These are phyloP conservation scores for Plasmodium ovale DNA, from an alignment of 169 alveolate genomes.

Conservation along the genomic window DNA sequence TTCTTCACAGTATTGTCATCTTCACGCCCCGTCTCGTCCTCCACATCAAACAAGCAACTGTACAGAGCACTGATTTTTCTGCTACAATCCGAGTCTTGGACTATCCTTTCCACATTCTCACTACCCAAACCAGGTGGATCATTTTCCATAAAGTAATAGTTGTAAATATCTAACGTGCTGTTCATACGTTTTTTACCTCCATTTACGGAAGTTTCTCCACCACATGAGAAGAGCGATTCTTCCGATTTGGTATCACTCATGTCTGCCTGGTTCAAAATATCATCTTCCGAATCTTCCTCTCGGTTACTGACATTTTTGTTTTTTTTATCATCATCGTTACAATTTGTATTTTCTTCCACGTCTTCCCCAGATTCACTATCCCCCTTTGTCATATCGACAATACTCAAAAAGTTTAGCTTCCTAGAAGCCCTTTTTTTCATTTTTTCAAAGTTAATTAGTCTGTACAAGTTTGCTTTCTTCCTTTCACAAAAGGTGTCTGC, in stretches of 20 bases:
- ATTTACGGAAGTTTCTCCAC: neutral
- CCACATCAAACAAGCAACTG: neutral
- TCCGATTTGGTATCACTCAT: neutral
- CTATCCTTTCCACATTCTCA: conserved; percentile 11
- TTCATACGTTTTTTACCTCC: neutral
- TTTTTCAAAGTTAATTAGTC: conserved; percentile 37
- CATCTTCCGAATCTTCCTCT: conserved; percentile 15
- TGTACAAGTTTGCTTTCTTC: conserved; percentile 8
- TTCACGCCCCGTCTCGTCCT: neutral
- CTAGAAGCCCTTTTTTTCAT: conserved; percentile 55
- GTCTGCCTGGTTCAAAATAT: neutral
- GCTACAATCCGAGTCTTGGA: neutral
- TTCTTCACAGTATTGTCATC: neutral
- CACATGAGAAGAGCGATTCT: neutral
- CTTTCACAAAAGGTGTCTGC: neutral
- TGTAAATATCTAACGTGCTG: conserved; percentile 38
- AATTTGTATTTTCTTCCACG: neutral
- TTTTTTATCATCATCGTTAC: neutral
- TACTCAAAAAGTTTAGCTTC: conserved; percentile 62
- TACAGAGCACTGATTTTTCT: conserved; percentile 1
- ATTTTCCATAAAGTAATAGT: conserved; percentile 31
- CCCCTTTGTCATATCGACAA: conserved; percentile 36
- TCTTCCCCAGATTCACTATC: conserved; percentile 21
- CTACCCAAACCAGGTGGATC: neutral
- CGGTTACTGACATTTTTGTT: neutral